phyloP scores from a whole-genome alignment of 1,284 basidiomycete species.

The Papiliotrema fonsecae region DNA sequence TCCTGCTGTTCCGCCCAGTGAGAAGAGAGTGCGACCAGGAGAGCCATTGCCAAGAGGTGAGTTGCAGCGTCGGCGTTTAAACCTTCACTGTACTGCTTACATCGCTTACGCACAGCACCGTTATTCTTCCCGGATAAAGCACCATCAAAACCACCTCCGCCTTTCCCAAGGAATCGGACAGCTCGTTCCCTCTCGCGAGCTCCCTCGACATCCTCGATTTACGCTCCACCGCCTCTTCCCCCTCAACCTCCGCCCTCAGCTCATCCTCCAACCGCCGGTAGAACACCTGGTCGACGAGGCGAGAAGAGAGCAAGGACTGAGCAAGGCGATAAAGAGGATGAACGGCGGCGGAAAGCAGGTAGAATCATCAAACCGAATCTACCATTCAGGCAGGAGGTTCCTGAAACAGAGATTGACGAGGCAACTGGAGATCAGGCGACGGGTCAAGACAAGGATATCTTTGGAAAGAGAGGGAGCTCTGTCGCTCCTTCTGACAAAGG shows the following conservation, averaged over 20 bases:
- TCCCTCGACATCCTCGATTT: constrained; percentile 32
- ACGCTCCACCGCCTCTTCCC: constrained; percentile 44
- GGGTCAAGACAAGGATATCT: constrained; percentile 37
- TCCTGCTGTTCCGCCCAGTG: constrained; percentile 19
- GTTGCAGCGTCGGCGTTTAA: too few species aligned
- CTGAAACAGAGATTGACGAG: not conserved
- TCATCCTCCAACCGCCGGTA: constrained; percentile 18
- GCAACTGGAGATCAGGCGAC: too few species aligned
- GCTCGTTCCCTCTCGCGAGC: constrained; percentile 29
- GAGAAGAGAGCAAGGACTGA: constrained; percentile 31
- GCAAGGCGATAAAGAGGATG: constrained; percentile 12
- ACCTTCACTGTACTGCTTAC: not conserved
- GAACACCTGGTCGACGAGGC: constrained; percentile 37
- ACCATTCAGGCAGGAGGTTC: not conserved
- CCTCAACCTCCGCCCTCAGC: constrained; percentile 24
- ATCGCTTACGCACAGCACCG: constrained; percentile 17
- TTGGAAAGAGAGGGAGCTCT: constrained; percentile 25
- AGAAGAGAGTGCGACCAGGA: constrained; percentile 41
- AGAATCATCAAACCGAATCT: constrained; percentile 16
- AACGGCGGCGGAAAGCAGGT: constrained; percentile 23
- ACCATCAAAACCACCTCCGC: constrained; percentile 25
- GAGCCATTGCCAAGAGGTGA: constrained; percentile 46
- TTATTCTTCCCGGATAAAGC: constrained; percentile 32
- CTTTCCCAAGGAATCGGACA: constrained; percentile 17
- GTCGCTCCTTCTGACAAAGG: not conserved